A percentile compares a stretch with the other conserved stretches of the same genome.
phyloP scores from a whole-genome alignment of 371 early-diverging fungal genomes.

The Saksenaea oblongispora region DNA sequence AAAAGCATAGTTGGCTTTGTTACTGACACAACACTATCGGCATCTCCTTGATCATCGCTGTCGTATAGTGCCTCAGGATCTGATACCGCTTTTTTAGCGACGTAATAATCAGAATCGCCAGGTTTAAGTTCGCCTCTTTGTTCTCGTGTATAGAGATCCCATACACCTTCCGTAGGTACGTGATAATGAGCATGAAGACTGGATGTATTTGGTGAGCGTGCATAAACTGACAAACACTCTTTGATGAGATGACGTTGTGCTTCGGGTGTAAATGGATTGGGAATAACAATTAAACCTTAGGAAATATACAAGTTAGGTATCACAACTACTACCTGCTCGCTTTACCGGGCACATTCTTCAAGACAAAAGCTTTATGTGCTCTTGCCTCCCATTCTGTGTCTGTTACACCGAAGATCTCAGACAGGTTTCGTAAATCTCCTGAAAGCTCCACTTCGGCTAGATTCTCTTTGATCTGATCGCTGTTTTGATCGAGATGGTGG shows the following conservation, averaged over 20 bases:
- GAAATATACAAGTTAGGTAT: constrained; percentile 11
- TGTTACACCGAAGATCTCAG: constrained; percentile 10
- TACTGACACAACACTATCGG: constrained; percentile 4
- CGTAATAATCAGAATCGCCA: constrained; percentile 25
- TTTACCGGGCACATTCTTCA: constrained; percentile 37
- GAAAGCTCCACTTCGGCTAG: constrained; percentile 30
- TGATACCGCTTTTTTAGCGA: constrained; percentile 21
- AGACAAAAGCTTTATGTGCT: constrained; percentile 28
- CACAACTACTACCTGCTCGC: neutral
- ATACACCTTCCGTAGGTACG: constrained; percentile 68
- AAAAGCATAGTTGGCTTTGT: constrained; percentile 18
- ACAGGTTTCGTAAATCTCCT: neutral
- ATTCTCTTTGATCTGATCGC: constrained; percentile 20
- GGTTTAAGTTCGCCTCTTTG: constrained; percentile 21
- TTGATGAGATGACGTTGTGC: constrained; percentile 69
- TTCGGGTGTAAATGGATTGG: constrained; percentile 65
- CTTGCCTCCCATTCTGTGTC: neutral
- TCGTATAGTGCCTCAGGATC: constrained; percentile 13
- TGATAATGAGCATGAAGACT: constrained; percentile 85
- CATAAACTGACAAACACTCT: constrained; percentile 66
- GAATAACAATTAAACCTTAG: constrained; percentile 75
- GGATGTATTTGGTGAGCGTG: constrained; percentile 74
- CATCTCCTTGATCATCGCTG: constrained; percentile 15
- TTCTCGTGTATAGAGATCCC: constrained; percentile 56
- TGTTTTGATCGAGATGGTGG: constrained; percentile 21